These are phyloP conservation scores for Beta macrorhiza DNA, from an alignment of 179 eudicot species.

Conservation along the genomic window DNA sequence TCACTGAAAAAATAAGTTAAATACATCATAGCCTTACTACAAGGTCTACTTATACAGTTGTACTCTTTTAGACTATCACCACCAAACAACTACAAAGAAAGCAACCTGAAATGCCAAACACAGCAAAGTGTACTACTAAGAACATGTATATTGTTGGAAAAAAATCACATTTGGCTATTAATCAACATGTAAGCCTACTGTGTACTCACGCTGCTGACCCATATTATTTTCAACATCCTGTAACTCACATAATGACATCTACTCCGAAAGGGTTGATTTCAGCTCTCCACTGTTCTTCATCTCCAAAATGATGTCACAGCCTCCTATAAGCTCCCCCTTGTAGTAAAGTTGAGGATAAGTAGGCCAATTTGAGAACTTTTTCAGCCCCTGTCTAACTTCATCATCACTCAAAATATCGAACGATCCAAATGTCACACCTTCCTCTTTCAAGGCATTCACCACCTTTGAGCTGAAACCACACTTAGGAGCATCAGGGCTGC, in stretches of 20 bases:
- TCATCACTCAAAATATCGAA: slow-evolving; percentile 79
- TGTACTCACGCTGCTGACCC: background rate
- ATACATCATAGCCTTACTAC: background rate
- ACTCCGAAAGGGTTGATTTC: slow-evolving; percentile 71
- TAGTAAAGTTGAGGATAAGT: slow-evolving; percentile 93
- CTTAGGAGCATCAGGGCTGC: slow-evolving; percentile 74
- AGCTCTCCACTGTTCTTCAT: slow-evolving; percentile 62
- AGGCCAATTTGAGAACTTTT: slow-evolving; percentile 91
- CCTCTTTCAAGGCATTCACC: slow-evolving; percentile 71
- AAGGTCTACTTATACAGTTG: background rate
- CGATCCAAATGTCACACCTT: slow-evolving; percentile 67
- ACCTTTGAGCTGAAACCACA: slow-evolving; percentile 96
- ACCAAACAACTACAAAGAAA: background rate
- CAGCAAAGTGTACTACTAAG: background rate
- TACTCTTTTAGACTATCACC: background rate
- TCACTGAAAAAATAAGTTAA: too few relatives aligned
- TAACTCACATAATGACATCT: slow-evolving; percentile 6
- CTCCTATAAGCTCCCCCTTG: slow-evolving; percentile 91
- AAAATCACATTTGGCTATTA: slow-evolving; percentile 17
- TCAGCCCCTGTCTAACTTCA: slow-evolving; percentile 79
- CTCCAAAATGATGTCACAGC: slow-evolving; percentile 93
- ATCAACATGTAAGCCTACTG: background rate
- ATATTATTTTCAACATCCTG: background rate
- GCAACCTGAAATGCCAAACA: slow-evolving; percentile 9
- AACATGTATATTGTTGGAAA: background rate